These are phyloP conservation scores for Yamadazyma triangularis DNA, from an alignment of 1,139 yeast species.

Conservation along the genomic window DNA sequence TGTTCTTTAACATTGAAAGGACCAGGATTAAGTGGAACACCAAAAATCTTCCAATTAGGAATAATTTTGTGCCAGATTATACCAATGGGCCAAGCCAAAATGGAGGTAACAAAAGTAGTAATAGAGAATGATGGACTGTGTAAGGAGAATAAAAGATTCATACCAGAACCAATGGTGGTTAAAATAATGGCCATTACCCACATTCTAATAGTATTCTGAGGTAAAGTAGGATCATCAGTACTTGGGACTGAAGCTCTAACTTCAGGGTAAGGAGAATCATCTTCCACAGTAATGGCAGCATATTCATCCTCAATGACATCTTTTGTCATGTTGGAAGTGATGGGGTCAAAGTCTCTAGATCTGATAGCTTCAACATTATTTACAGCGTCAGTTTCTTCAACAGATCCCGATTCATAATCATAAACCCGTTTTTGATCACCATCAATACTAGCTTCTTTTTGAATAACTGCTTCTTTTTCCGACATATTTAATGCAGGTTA, in stretches of 20 bases:
- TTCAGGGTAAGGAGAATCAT: constrained; percentile 59
- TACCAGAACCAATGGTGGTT: constrained; percentile 56
- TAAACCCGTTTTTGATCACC: no score
- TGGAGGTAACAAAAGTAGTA: constrained; percentile 52
- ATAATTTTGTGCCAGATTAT: constrained; percentile 30
- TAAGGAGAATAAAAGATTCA: constrained; percentile 56
- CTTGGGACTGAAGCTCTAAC: constrained; percentile 69
- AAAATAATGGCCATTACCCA: constrained; percentile 54
- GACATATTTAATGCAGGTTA: no score
- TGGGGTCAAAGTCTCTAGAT: constrained; percentile 34
- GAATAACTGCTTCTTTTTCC: background rate
- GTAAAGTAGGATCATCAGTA: constrained; percentile 49
- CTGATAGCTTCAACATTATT: constrained; percentile 22
- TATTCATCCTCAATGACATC: constrained; percentile 35
- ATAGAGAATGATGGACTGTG: constrained; percentile 54
- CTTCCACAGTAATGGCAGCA: constrained; percentile 39
- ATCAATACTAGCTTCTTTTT: constrained; percentile 1
- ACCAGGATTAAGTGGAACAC: constrained; percentile 50
- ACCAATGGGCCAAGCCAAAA: constrained; percentile 64
- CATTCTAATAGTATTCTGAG: constrained; percentile 60
- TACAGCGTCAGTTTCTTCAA: constrained; percentile 11
- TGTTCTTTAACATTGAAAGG: constrained; percentile 66
- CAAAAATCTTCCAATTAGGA: constrained; percentile 42
- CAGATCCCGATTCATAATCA: constrained; percentile 20
- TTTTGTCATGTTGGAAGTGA: constrained; percentile 23